Evolutionary conservation across 495 filamentous ascomycete genomes (phyloP), one percentile per base, ranked within the genome.

Genomic region (Patellaria atrata): DNA sequence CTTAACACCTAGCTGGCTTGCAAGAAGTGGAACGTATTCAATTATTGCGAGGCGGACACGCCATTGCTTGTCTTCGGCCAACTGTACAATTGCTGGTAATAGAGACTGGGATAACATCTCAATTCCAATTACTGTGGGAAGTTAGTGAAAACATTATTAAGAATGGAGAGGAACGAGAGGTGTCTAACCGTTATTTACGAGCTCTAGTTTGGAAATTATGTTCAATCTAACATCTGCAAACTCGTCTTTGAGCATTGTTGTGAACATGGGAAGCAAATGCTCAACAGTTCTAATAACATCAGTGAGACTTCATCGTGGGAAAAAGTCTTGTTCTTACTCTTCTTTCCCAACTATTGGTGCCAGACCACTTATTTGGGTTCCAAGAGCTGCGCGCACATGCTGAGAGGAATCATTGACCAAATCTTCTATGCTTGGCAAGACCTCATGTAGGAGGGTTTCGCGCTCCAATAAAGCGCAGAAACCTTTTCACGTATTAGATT

Each of bases 41-140:
- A 97, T 97, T 50, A 97, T 97, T 30, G 89, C 89, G 33, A 97
- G 68, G 33, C 89, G 80, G 40, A 97, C 89, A 50, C 89, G 81
- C 89, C 89, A 97, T 66, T 97, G 87, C 69, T 97, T 97, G 58
- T 97, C 89, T 58, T 96, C 89, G 37, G 89, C 89, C 41, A 97
- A 69, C 51, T 94, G 84, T 25, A 94, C 84, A 49, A 97, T 97
- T n/a, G 89, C 89, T 3, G 89, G 89, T 22, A 97, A 79, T 23
- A 97, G 79, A 19, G 85, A 93, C 54, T 94, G 84, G 22, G 91
- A 94, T 30, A 97, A 77, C 18, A 89, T 71, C 25, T 97, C 91
- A 52, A 97, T 96, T 40, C 89, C 89, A 52, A 97, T 97, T 30
- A 94, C 86, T 89, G 37, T 25, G 45, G 33, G 16, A 30, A 33